A percentile compares a stretch with the other conserved stretches of the same genome.
Conservation (phyloP, 495 filamentous ascomycete genomes). For the Hypoxylon intermedium region DNA sequence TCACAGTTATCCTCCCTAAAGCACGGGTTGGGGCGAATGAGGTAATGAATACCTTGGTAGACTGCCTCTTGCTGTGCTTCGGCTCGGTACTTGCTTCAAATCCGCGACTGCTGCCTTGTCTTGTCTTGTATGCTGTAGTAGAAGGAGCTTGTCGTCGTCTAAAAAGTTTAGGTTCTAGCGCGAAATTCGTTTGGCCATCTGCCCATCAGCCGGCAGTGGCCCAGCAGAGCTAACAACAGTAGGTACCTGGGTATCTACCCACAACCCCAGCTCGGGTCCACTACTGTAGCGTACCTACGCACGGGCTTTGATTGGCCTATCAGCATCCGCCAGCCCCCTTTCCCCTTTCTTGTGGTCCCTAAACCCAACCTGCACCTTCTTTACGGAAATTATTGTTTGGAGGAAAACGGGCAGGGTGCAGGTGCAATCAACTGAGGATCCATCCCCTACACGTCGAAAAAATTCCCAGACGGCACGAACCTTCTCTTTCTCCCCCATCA, state of each 20-base stretch:
- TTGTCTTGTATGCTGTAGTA: no score
- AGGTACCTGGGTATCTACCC: no score
- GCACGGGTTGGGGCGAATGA: no score
- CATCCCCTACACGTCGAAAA: conserved; percentile 40
- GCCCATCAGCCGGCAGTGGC: conserved; percentile 35
- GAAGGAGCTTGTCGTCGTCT: conserved; percentile 26
- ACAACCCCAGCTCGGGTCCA: conserved; percentile 28
- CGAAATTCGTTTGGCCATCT: conserved; percentile 19
- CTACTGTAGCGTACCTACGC: conserved; percentile 30
- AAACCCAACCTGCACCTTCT: conserved; percentile 43
- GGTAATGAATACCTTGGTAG: no score
- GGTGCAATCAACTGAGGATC: conserved; percentile 43
- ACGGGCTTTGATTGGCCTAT: conserved; percentile 50
- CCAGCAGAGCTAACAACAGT: conserved; percentile 29
- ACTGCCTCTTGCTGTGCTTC: not conserved
- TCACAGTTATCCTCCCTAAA: not conserved
- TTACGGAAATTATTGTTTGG: conserved; percentile 59
- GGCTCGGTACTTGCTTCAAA: no score
- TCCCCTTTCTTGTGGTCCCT: conserved; percentile 50
- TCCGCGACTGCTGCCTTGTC: no score
- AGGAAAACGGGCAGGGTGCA: conserved; percentile 49
- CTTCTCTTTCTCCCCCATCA: conserved; percentile 33
- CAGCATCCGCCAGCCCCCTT: conserved; percentile 43
- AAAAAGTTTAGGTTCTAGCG: conserved; percentile 36
- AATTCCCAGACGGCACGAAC: conserved; percentile 33